Evolutionary conservation across 257 asterid species (phyloP), one percentile per base, ranked within the genome.

Genomic region (Eucommia ulmoides): DNA sequence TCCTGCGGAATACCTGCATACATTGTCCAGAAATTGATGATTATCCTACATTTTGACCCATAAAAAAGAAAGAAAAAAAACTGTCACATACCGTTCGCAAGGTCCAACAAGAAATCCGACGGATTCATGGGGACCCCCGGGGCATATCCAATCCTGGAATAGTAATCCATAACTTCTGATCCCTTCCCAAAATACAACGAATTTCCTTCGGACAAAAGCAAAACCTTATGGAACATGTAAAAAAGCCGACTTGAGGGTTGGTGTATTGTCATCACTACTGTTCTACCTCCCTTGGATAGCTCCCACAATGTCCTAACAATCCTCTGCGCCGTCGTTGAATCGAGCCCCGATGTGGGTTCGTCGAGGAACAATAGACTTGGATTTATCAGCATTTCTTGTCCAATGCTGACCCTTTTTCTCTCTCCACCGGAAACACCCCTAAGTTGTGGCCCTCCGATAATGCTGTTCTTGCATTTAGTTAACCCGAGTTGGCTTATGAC

Each of bases 341-440:
- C 96, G 0, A 83, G 74, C 1, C 94, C 94, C 0, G 96, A 87
- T 1, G 96, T 83, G 2, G 96, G 96, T 54, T 87, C 96, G 42
- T 87, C 94, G 33, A 87, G 73, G 38, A 86, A 66, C 62, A 86
- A 35, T 35, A 86, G 45, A 20, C 89, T 76, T 0, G 94, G 96
- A 50, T 86, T 83, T 45, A 83, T 78, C 0, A 86, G 79, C 96
- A 86, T 74, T 51, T 86, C 96, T 47, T 82, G 94, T 0, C 96
- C 96, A 1, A 87, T 87, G 35, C 93, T 87, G 1, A 87, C 94
- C 9, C 96, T 61, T 56, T 83, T 83, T 20, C 87, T 41, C 67
- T 87, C 96, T 0, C 96, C 96, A 0, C 93, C 94, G 0, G 96
- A 87, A 3, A 87, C 54, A 0, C 96, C 96, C 42, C 94, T 66